A percentile compares a stretch with the other conserved stretches of the same genome.
These are phyloP conservation scores for Eucalyptus brandiana DNA, from an alignment of 345 rosid species.

Conservation along the genomic window DNA sequence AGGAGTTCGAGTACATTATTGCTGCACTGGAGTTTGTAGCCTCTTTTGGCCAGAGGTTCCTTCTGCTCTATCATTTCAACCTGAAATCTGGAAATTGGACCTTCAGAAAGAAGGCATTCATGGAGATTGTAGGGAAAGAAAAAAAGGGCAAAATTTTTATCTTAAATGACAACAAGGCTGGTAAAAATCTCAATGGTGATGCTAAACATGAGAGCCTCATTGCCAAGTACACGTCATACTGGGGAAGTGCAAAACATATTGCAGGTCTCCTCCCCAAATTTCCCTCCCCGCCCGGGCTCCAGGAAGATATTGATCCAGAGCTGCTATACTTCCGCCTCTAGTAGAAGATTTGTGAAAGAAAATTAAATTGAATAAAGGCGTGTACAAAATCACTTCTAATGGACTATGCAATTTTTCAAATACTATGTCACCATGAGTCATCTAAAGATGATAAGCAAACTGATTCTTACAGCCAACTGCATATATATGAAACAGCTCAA, in stretches of 20 bases:
- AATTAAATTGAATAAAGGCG: background rate
- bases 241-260: background rate
- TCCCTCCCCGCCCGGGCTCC: background rate
- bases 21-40: too few relatives aligned
- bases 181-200: background rate
- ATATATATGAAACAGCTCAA: too few relatives aligned
- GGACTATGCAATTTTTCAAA: background rate
- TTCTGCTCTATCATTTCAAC: too few relatives aligned
- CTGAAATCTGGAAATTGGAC: too few relatives aligned
- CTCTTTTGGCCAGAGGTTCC: too few relatives aligned
- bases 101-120: slow-evolving; percentile 3
- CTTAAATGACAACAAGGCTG: background rate
- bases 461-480: too few relatives aligned
- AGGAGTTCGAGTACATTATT: too few relatives aligned
- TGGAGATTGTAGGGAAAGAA: background rate
- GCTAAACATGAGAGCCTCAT: background rate
- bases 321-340: background rate
- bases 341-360: background rate
- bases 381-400: background rate
- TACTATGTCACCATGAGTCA: background rate
- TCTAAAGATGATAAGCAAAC: too few relatives aligned
- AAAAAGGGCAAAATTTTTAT: background rate
- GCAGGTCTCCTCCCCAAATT: slow-evolving; percentile 4
- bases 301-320: background rate
- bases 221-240: background rate